These are phyloP conservation scores for Pseudocercospora musae DNA, from an alignment of 2,329 filamentous ascomycete species.

Conservation along the genomic window DNA sequence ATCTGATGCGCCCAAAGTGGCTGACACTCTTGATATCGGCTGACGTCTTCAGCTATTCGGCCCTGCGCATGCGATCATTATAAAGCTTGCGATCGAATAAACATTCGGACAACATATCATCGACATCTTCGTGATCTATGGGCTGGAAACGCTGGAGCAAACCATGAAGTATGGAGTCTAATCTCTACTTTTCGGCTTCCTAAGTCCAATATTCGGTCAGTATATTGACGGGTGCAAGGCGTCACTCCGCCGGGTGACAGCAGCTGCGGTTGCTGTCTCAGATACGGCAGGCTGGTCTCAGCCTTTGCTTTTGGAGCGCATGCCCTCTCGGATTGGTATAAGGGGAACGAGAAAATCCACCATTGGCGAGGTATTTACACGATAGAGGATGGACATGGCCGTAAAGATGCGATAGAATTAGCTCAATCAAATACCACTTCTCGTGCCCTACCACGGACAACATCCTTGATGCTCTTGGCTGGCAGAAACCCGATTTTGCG, in stretches of 20 bases:
- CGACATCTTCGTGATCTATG: constrained; percentile 15
- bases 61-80: constrained; percentile 25
- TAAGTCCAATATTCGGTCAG: constrained; percentile 28
- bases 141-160: constrained; percentile 10
- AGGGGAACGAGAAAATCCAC: constrained; percentile 24
- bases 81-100: constrained; percentile 19
- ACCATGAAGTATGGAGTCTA: constrained; percentile 23
- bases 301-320: too few species aligned
- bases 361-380: constrained; percentile 13
- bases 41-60: constrained; percentile 17
- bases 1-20: neutral
- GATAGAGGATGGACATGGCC: neutral
- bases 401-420: neutral
- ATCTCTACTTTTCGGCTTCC: constrained; percentile 25
- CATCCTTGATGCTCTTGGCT: neutral
- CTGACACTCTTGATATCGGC: neutral
- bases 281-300: too few species aligned
- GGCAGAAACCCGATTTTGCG: too few species aligned
- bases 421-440: neutral
- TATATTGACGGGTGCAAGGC: too few species aligned
- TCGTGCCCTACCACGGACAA: neutral
- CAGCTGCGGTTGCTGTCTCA: too few species aligned
- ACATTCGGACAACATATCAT: constrained; percentile 30
- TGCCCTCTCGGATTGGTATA: constrained; percentile 21
- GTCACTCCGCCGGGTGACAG: too few species aligned